These are phyloP conservation scores for Lasiosphaeria miniovina DNA, from an alignment of 495 filamentous ascomycete genomes.

Conservation along the genomic window DNA sequence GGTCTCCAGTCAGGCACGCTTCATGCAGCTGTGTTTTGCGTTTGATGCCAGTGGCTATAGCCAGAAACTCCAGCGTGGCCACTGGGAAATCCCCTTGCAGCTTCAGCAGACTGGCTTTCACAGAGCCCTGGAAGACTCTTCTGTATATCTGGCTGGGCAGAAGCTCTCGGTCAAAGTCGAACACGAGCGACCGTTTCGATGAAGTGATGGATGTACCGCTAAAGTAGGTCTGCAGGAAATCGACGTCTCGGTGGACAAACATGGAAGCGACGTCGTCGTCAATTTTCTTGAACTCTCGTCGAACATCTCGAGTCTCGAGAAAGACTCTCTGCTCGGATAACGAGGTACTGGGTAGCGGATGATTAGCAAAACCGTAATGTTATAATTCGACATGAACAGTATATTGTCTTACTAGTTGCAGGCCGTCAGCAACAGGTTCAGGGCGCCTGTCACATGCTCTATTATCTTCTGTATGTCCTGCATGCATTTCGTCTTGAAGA, in stretches of 20 bases:
- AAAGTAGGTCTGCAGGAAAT: conserved; percentile 9
- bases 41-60: no score
- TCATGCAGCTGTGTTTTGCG: no score
- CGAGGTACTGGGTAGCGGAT: neutral
- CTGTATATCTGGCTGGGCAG: conserved; percentile 14
- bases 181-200: conserved; percentile 12
- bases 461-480: conserved; percentile 24
- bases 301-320: conserved; percentile 4
- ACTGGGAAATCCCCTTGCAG: no score
- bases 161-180: conserved; percentile 17
- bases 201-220: conserved; percentile 8
- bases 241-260: conserved; percentile 13
- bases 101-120: no score
- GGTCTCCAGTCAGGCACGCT: no score
- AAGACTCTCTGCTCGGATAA: conserved; percentile 8
- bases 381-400: no score
- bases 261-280: conserved; percentile 14
- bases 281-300: conserved; percentile 3
- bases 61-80: no score
- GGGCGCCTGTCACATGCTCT: conserved; percentile 17
- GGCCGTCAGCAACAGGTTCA: conserved; percentile 24
- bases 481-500: conserved; percentile 19
- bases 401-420: conserved; percentile 3
- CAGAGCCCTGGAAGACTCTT: no score
- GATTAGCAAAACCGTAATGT: no score